phyloP scores from a whole-genome alignment of 768 basidiomycete genomes.

The Suillus americanus region DNA sequence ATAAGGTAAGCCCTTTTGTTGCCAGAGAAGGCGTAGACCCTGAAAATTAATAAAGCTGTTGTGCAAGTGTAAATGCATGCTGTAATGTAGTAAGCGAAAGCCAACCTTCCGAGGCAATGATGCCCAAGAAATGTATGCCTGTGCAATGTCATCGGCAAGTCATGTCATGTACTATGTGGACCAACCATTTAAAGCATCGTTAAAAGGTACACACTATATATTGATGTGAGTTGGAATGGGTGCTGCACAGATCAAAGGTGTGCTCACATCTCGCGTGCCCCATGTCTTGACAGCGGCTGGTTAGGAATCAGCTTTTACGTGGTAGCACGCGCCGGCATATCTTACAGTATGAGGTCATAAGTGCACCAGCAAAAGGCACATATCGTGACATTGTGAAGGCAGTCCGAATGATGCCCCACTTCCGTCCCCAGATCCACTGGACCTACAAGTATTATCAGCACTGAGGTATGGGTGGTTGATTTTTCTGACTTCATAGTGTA shows the following conservation, averaged over 20 bases:
- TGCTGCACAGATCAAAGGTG: background rate
- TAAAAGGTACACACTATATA: background rate
- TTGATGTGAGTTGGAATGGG: background rate
- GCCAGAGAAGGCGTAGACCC: background rate
- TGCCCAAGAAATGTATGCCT: background rate
- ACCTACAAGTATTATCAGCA: constrained; percentile 14
- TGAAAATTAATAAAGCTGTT: background rate
- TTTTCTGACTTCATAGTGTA: background rate
- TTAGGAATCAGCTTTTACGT: background rate
- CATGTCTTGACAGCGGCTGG: background rate
- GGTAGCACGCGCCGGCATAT: background rate
- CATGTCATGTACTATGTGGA: background rate
- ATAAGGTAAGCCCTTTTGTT: background rate
- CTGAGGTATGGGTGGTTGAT: too few relatives aligned
- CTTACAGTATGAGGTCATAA: constrained; percentile 9
- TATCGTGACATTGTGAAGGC: constrained; percentile 7
- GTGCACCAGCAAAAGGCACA: constrained; percentile 5
- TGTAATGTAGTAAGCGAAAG: background rate
- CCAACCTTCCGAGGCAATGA: background rate
- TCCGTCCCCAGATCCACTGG: constrained; percentile 9
- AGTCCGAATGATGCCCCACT: constrained; percentile 5
- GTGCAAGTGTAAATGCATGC: background rate
- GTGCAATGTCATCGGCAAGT: background rate
- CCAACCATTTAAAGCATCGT: background rate
- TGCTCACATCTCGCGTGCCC: background rate